Base-by-base conservation (phyloP, 2,329 filamentous ascomycete species). In the Bipolaris bicolor region DNA sequence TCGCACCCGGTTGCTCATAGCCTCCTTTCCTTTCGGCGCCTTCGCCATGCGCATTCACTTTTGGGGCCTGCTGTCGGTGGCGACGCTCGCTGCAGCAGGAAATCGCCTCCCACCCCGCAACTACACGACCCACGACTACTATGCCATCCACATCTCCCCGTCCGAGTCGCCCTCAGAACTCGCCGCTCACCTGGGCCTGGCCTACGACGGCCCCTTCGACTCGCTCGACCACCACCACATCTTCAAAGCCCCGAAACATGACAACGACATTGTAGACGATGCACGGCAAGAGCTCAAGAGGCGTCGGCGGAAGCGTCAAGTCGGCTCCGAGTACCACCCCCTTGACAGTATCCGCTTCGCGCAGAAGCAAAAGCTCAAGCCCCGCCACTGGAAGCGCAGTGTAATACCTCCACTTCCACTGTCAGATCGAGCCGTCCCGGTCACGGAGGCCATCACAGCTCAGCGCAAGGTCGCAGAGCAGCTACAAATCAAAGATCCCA, bases 51-150 rank as follows among this genome's bases (percentile, higher is more conserved):
- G 75, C 65, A 51, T 80, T 58, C 66, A 86, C 50, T 70, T 89
- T 52, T 74, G 68, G 58, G 64, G 67, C 55, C 69, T 76, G 63
- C 68, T 77, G 51, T 73, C 74, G 31, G 71, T 70, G 41, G 71
- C 75, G 24, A 63, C 69, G 55, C 64, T 71, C 56, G 67, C 69
- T 43, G 65, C 72, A 18, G 70, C 69, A 49, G 65, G 63, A 48
- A 61, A 60, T 48, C 71, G 70, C 63, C 75, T 86, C 43, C 80
- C 82, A 48, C 80, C 83, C 61, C 89, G 90, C 67, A 85, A 95
- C 72, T 91, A 96, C 81, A 85, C 90, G 48, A 83, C 85, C 37
- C 87, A 92, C 77, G 94, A 99, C 77, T 98, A 96, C 79, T 97
- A 98, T 76, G 92, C 96, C 63, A 83, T 99, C 45, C 90, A 97